Evolutionary conservation across 2,329 filamentous ascomycete species (phyloP).

Genomic region (Epichloe sp.): DNA sequence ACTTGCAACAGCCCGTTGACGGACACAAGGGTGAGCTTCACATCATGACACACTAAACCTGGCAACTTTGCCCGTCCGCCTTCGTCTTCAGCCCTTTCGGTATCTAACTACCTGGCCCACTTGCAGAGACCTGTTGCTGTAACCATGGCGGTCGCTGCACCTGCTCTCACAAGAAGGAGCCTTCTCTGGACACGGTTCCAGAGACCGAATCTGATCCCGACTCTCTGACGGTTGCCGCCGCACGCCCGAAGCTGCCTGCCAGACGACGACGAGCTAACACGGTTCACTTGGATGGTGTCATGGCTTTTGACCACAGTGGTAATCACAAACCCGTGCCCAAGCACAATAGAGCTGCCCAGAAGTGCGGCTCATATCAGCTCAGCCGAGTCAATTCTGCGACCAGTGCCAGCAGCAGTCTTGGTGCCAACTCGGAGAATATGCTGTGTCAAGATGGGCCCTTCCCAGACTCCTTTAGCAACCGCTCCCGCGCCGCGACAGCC

Average conservation of each 20-base stretch:
- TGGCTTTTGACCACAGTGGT: conserved; percentile 50
- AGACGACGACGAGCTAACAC: conserved; percentile 48
- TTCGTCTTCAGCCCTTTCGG: conserved; percentile 2
- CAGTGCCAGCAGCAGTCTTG: conserved; percentile 36
- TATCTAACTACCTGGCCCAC: conserved; percentile 7
- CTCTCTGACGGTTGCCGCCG: conserved; percentile 14
- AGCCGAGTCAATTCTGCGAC: conserved; percentile 45
- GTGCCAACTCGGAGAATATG: conserved; percentile 28
- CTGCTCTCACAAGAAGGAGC: conserved; percentile 51
- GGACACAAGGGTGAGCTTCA: conserved; percentile 43
- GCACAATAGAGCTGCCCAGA: conserved; percentile 46
- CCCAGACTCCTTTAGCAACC: conserved; percentile 17
- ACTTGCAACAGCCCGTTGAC: conserved; percentile 43
- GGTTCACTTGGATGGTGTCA: conserved; percentile 44
- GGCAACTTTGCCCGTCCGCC: neutral
- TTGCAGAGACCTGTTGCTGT: conserved; percentile 52
- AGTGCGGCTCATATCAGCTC: conserved; percentile 48
- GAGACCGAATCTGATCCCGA: conserved; percentile 48
- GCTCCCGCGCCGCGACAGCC: conserved; percentile 24
- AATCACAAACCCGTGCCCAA: conserved; percentile 51
- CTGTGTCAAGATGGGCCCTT: conserved; percentile 25
- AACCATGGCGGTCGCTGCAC: conserved; percentile 56
- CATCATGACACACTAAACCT: neutral
- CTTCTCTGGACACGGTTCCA: conserved; percentile 45
- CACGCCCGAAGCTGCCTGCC: conserved; percentile 27